These are phyloP conservation scores for Trichosanthes truncata DNA, from an alignment of 306 rosid species.

Conservation along the genomic window DNA sequence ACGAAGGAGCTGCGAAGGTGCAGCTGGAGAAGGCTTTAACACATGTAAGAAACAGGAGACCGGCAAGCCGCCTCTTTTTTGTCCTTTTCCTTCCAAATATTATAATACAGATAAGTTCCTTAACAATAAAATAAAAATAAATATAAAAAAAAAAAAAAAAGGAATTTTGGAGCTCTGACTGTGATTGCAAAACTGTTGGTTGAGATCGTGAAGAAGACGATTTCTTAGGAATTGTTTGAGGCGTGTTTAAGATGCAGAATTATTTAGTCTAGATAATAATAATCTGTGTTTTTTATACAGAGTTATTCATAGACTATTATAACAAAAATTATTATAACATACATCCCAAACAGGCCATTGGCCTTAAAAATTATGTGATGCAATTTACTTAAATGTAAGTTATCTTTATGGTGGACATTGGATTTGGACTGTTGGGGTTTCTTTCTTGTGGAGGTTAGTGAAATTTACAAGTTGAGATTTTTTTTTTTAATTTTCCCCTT, in stretches of 20 bases:
- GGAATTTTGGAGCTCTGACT: neutral
- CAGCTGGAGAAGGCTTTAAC: neutral
- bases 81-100: neutral
- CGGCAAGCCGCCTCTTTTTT: neutral
- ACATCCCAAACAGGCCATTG: too few species aligned
- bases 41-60: neutral
- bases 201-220: neutral
- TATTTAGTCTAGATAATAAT: too few species aligned
- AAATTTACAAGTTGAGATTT: neutral
- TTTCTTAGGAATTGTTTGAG: too few species aligned
- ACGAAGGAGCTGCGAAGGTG: neutral
- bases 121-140: neutral
- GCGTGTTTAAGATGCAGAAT: too few species aligned
- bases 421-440: neutral
- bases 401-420: neutral
- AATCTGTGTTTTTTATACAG: too few species aligned
- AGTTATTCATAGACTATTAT: too few species aligned
- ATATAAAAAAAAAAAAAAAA: neutral
- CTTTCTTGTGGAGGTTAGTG: neutral
- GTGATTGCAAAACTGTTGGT: neutral
- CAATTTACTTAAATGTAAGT: neutral
- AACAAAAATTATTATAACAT: too few species aligned
- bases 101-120: neutral
- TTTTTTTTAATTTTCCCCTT: too few species aligned
- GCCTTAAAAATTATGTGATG: neutral